Conservation (phyloP, 2,329 filamentous ascomycete genomes). For the Pyrenochaeta sp. region DNA sequence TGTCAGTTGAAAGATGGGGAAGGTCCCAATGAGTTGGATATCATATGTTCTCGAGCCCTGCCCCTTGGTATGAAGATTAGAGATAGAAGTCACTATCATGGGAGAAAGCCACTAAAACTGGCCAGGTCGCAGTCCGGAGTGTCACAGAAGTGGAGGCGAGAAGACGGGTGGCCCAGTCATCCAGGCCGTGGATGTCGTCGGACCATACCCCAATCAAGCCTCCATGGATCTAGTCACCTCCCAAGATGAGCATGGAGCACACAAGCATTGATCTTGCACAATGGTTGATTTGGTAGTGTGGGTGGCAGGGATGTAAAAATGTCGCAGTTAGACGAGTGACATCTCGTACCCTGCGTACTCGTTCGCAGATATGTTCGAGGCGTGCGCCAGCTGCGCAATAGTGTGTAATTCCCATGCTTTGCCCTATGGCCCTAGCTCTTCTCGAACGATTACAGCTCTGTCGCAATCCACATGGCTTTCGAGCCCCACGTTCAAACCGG, state of each 20-base stretch:
- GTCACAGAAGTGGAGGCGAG: not conserved
- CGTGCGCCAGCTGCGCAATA: not conserved
- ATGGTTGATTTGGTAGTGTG: not conserved
- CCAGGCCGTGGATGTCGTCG: not conserved
- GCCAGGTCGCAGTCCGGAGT: not conserved
- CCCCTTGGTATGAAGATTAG: not conserved
- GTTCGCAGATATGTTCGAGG: slow-evolving; percentile 1
- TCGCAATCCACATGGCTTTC: not conserved
- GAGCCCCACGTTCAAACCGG: not conserved
- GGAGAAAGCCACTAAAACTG: not conserved
- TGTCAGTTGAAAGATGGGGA: not conserved
- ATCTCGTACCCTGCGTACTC: not conserved
- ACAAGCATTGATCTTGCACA: not conserved
- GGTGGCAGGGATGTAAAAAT: not conserved
- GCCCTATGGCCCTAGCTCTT: not conserved
- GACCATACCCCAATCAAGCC: not conserved
- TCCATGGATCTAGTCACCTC: slow-evolving; percentile 3
- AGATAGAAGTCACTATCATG: not conserved
- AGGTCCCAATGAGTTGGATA: not conserved
- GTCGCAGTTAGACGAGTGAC: slow-evolving; percentile 3
- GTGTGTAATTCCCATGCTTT: not conserved
- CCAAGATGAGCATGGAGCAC: slow-evolving; percentile 2
- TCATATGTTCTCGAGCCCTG: not conserved
- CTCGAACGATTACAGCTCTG: not conserved
- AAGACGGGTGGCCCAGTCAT: not conserved